phyloP scores from a whole-genome alignment of 164 flowering plant species.

The Cinnamomum micranthum region DNA sequence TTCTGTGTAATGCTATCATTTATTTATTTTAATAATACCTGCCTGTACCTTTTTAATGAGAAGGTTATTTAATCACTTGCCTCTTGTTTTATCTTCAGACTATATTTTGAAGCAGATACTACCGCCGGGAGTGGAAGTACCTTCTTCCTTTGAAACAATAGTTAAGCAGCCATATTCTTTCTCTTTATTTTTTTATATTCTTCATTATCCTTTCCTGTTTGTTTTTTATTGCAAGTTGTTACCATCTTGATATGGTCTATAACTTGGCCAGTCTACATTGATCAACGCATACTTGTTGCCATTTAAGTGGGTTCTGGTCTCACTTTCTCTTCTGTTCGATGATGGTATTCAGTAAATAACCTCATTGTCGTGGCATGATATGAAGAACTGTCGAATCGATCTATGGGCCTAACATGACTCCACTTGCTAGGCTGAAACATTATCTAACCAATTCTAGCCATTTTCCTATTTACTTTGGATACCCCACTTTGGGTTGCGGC shows the following conservation, averaged over 20 bases:
- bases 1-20: too few species aligned
- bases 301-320: not conserved
- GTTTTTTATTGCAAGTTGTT: not conserved
- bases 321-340: not conserved
- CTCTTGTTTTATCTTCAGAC: conserved; percentile 38
- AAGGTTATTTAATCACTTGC: not conserved
- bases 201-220: not conserved
- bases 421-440: too few species aligned
- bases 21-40: too few species aligned
- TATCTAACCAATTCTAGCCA: not conserved
- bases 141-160: conserved; percentile 97
- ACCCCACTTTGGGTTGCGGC: too few species aligned
- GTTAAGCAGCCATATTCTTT: conserved; percentile 56
- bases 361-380: too few species aligned
- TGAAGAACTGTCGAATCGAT: too few species aligned
- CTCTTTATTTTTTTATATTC: not conserved
- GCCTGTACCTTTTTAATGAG: not conserved
- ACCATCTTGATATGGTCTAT: not conserved
- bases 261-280: not conserved
- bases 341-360: not conserved
- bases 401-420: too few species aligned
- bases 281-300: not conserved
- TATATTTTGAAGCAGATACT: conserved; percentile 89
- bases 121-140: conserved; percentile 86
- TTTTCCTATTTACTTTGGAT: not conserved